Percentiles rank a stretch among this genome's conserved stretches.
These are phyloP conservation scores for Pogostemon cablin DNA, from an alignment of 257 asterid genomes.

Conservation along the genomic window DNA sequence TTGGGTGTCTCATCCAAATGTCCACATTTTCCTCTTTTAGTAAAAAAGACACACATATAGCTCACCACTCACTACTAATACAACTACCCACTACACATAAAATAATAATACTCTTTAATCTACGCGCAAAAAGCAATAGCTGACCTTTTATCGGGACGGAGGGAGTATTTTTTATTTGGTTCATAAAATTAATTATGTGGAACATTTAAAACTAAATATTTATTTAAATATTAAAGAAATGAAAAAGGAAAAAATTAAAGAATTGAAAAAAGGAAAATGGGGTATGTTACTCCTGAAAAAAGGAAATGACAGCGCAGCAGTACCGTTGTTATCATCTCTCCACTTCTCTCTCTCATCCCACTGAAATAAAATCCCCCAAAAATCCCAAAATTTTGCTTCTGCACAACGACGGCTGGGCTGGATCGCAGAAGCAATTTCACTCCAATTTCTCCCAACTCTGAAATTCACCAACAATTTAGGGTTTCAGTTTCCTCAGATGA, in stretches of 20 bases:
- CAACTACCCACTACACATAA: no score
- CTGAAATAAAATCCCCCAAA: background rate
- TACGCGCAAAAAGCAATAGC: no score
- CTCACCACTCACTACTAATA: no score
- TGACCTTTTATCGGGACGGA: no score
- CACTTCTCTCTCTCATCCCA: background rate
- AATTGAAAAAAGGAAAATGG: background rate
- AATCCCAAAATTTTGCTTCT: slow-evolving; percentile 1
- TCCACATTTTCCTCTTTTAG: no score
- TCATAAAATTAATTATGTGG: no score
- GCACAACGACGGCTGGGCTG: background rate
- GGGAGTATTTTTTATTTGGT: no score
- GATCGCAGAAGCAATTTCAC: background rate
- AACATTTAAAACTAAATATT: background rate
- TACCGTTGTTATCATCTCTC: background rate
- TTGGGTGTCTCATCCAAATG: no score
- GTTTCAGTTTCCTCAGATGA: slow-evolving; percentile 37
- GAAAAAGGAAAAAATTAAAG: background rate
- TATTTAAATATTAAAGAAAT: background rate
- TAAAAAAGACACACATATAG: no score
- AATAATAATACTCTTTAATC: no score
- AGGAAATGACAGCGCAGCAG: background rate
- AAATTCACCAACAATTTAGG: background rate
- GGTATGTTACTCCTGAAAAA: no score
- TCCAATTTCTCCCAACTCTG: background rate